Evolutionary conservation across 1,139 yeast genomes (phyloP).

Genomic region (Blastobotrys buckinghamii): DNA sequence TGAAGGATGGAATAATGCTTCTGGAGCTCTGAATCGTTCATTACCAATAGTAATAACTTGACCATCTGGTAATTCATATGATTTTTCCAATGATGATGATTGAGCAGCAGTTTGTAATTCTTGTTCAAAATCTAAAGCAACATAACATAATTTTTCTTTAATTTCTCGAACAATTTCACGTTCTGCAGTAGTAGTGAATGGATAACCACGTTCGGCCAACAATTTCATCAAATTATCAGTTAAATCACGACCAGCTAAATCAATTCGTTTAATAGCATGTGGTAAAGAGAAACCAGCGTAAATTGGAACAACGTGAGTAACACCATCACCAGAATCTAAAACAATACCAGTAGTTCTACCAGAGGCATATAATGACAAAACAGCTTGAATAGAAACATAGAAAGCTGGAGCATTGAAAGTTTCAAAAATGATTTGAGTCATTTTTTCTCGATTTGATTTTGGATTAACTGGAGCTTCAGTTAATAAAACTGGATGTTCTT

Average conservation of each 20-base stretch:
- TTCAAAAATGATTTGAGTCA: slow-evolving; percentile 98
- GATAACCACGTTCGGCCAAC: slow-evolving; percentile 96
- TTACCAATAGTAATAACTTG: slow-evolving; percentile 99
- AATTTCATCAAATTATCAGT: slow-evolving; percentile 99
- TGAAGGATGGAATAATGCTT: slow-evolving; percentile 98
- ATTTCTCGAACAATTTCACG: slow-evolving; percentile 99
- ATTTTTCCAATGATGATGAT: slow-evolving; percentile 96
- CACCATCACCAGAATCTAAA: slow-evolving; percentile 99
- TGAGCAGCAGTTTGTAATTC: slow-evolving; percentile 99
- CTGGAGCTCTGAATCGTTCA: slow-evolving; percentile 99
- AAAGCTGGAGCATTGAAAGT: slow-evolving; percentile 99
- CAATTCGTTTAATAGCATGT: slow-evolving; percentile 97
- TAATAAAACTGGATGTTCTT: slow-evolving; percentile 96
- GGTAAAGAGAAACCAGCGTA: slow-evolving; percentile 99
- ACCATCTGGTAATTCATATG: slow-evolving; percentile 99
- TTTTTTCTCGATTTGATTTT: slow-evolving; percentile 98
- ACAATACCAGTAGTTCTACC: slow-evolving; percentile 99
- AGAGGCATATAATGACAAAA: slow-evolving; percentile 93
- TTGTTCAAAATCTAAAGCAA: slow-evolving; percentile 93
- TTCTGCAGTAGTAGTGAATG: slow-evolving; percentile 98
- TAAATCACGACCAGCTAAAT: slow-evolving; percentile 99
- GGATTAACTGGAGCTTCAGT: slow-evolving; percentile 99
- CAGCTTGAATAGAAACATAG: slow-evolving; percentile 98
- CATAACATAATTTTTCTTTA: slow-evolving; percentile 98
- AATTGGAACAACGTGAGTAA: slow-evolving; percentile 99